Evolutionary conservation across 805 yeast species (phyloP), one percentile per base, ranked within the genome.

Genomic region (Sungouiella blattae): DNA sequence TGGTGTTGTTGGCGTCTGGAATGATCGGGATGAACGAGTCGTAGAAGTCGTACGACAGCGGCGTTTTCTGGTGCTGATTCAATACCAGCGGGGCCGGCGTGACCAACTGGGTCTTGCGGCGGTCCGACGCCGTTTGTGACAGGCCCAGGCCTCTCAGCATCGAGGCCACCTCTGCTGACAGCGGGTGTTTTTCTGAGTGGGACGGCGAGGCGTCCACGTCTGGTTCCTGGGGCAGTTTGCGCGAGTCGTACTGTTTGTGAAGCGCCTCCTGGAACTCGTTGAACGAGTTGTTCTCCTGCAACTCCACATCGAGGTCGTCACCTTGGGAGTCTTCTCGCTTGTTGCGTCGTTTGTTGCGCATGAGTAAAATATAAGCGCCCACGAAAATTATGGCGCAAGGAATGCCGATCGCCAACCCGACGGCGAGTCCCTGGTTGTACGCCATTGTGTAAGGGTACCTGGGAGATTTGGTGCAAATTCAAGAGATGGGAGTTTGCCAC

Each of bases 341-440:
- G 37, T 61, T 68, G 18, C 52, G 50, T 25, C 57, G 50, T 27
- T 58, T 57, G 43, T 60, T 59, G 31, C 62, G 44, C 28, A 42
- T 33, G 59, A 62, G 61, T 35, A 67, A 48, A 11, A 49, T 18
- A 4, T 47, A 22, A 23, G 50, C 44, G 11, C 52, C 52, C 4
- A 49, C 24, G 5, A 66, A 20, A 12, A 64, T 52, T 5, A 67
- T 36, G 30, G 57, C 51, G 20, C 63, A 49, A 3, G 72, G 72
- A 14, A 66, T 46, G 5, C 72, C 72, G 14, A 67, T 63, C 13
- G 69, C 66, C 26, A 67, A 50, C 3, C 72, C 72, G 11, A 67
- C 70, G 5, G 71, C 61, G 36, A 65, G 49, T 11, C 35, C 18
- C 28, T 41, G 46, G 31, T 44, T 42, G 22, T 44, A 44, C 17